Evolutionary conservation across 371 early-diverging fungal genomes (phyloP), one percentile per base, ranked within the genome.

Genomic region (Apophysomyces ossiformis): DNA sequence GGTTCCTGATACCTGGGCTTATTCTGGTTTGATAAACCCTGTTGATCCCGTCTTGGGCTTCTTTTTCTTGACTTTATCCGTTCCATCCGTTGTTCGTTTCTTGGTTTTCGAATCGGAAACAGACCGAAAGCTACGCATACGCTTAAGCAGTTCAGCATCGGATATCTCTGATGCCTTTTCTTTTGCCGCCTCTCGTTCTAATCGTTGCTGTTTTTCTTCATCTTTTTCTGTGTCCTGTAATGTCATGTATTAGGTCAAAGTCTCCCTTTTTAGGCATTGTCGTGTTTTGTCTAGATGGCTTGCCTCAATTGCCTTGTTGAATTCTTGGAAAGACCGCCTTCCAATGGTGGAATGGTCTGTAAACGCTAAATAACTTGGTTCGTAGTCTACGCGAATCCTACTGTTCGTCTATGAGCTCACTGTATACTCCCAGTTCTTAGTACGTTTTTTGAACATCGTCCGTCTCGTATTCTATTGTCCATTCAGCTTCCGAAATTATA

Each of bases 401-500:
- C 86, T 85, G 70, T 60, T 13, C 47, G 13, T 35, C 7, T 35
- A 26, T 26, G 32, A 15, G 43, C 8, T 7, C 32, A 44, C 8
- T 2, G 8, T 44, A 18, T 44, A 37, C 5, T 26, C 7, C 46
- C 44, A 3, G 4, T 8, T 44, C 47, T 36, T 4, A 76, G 58
- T 83, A 86, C 86, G 84, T 79, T 59, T 86, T 86, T 35, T 80
- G 78, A 15, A 73, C 63, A 37, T 81, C 77, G 0, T 62, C 67
- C 16, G 66, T 60, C 47, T 81, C 75, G n/a, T 73, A 78, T 47
- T 86, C 84, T 8, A 86, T 44, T 0, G 78, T 75, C 86, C 86
- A 86, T 63, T 86, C 84, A 5, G 86, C 83, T 68, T 86, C 86
- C 39, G 86, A 78, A 47, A 84, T 77, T 12, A 86, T 79, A 18